phyloP scores from a whole-genome alignment of 768 basidiomycete species.

The Heimioporus sp. region DNA sequence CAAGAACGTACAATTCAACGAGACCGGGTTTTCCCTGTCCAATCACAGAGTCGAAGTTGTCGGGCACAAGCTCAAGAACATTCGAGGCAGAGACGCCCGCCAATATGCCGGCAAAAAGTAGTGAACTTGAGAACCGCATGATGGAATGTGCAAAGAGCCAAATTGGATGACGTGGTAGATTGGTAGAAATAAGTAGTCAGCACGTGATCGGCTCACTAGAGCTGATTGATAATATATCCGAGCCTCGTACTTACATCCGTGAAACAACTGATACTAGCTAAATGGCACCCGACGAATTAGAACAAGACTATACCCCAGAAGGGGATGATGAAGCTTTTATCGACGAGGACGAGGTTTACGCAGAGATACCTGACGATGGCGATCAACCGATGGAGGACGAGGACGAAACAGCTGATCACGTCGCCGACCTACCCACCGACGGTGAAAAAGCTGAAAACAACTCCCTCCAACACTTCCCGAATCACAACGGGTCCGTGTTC shows the following conservation, averaged over 20 bases:
- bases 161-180: constrained; percentile 30
- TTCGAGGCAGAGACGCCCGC: constrained; percentile 69
- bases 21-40: constrained; percentile 81
- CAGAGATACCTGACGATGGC: constrained; percentile 63
- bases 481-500: constrained; percentile 80
- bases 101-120: constrained; percentile 56
- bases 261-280: background rate
- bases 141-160: constrained; percentile 20
- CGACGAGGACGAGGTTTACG: constrained; percentile 59
- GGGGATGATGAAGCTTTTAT: constrained; percentile 62
- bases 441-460: constrained; percentile 52
- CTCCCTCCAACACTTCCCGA: constrained; percentile 65
- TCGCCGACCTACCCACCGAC: constrained; percentile 41
- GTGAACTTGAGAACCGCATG: constrained; percentile 59
- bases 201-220: background rate
- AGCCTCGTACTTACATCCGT: too few relatives aligned
- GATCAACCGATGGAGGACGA: constrained; percentile 75
- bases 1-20: constrained; percentile 79
- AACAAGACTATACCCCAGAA: constrained; percentile 33
- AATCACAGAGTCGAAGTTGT: constrained; percentile 73
- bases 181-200: constrained; percentile 26
- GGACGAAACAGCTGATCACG: constrained; percentile 49
- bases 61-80: constrained; percentile 73
- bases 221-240: too few relatives aligned
- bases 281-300: constrained; percentile 37